phyloP scores from a whole-genome alignment of 2,329 filamentous ascomycete genomes.

The Pyricularia pennisetigena region DNA sequence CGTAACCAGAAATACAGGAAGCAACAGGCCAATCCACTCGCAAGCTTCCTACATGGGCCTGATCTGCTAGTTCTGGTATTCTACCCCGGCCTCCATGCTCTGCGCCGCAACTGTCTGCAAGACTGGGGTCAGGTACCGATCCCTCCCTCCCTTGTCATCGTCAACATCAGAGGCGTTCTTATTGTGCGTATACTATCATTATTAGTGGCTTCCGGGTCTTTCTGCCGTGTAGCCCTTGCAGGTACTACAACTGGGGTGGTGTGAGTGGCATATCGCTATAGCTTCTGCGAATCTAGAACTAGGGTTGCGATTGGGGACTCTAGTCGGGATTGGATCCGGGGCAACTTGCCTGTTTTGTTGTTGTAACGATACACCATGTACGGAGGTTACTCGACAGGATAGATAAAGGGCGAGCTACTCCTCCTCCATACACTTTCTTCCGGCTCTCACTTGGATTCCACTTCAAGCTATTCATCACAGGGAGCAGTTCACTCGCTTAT shows the following conservation, averaged over 20 bases:
- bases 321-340: neutral
- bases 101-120: neutral
- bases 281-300: neutral
- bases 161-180: neutral
- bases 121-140: neutral
- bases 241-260: neutral
- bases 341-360: neutral
- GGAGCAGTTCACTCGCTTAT: constrained; percentile 13
- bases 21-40: neutral
- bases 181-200: neutral
- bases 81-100: neutral
- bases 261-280: neutral
- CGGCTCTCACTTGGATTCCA: neutral
- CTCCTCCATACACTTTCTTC: neutral
- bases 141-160: neutral
- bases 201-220: neutral
- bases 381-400: neutral
- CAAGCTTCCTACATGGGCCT: neutral
- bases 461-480: constrained; percentile 11
- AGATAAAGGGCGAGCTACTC: constrained; percentile 2
- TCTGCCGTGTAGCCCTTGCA: neutral
- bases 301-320: neutral
- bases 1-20: neutral
- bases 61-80: neutral
- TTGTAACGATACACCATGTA: neutral